These are phyloP conservation scores for Diaporthe australafricana DNA, from an alignment of 2,329 filamentous ascomycete genomes.

Conservation along the genomic window DNA sequence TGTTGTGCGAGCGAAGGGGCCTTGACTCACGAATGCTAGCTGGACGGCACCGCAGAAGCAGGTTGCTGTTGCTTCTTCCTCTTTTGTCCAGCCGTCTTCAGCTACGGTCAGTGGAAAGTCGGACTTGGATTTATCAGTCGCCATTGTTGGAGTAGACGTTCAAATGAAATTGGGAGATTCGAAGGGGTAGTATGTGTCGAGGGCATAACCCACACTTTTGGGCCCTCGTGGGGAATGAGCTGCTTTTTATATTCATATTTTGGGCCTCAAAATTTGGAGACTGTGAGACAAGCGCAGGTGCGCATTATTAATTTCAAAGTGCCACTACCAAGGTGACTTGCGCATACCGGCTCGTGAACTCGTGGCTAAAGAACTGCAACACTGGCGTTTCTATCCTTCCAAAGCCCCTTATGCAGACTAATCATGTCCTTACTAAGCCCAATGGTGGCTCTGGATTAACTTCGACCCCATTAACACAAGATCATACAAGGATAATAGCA, in stretches of 20 bases:
- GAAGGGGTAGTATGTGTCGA: no score
- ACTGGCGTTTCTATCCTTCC: background rate
- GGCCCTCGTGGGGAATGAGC: background rate
- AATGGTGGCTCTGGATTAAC: background rate
- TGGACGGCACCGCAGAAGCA: slow-evolving; percentile 70
- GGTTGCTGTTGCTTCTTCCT: slow-evolving; percentile 64
- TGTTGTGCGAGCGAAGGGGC: no score
- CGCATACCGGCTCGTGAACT: background rate
- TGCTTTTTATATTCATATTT: background rate
- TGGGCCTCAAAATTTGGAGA: background rate
- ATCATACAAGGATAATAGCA: no score
- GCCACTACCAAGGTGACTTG: background rate
- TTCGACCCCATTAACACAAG: background rate
- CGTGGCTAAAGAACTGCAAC: background rate
- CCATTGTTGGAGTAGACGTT: slow-evolving; percentile 22
- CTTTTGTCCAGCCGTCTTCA: slow-evolving; percentile 57
- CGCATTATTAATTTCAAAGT: background rate
- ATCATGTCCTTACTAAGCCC: background rate
- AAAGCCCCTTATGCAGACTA: background rate
- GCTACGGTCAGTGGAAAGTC: slow-evolving; percentile 53
- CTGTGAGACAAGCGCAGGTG: background rate
- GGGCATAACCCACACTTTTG: no score
- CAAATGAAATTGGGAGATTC: no score
- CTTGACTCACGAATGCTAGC: slow-evolving; percentile 59
- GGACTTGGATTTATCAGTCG: slow-evolving; percentile 44